Conservation (phyloP, 495 filamentous ascomycete species). For the Pyrenula massariospora region DNA sequence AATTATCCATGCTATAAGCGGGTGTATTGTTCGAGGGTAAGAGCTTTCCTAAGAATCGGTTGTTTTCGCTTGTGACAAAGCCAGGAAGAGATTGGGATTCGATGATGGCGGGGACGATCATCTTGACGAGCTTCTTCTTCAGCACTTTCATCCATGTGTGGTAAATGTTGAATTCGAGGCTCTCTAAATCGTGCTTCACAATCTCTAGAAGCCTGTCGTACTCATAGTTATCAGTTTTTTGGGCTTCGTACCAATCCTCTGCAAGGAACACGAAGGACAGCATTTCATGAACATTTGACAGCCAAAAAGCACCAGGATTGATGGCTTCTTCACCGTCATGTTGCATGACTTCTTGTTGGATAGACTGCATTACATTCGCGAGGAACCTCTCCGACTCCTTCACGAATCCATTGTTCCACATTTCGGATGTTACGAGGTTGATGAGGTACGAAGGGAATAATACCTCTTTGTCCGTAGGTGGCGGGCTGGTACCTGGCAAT, state of each 20-base stretch:
- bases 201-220: constrained; percentile 97
- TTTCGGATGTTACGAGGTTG: constrained; percentile 97
- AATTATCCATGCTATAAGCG: constrained; percentile 97
- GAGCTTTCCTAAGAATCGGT: constrained; percentile 94
- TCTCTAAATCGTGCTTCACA: constrained; percentile 97
- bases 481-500: constrained; percentile 65
- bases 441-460: constrained; percentile 97
- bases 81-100: constrained; percentile 96
- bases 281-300: constrained; percentile 99
- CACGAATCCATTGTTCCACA: constrained; percentile 99
- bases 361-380: constrained; percentile 98
- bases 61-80: constrained; percentile 97
- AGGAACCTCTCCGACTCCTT: constrained; percentile 99
- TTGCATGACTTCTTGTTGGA: constrained; percentile 98
- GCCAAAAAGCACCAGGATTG: constrained; percentile 96
- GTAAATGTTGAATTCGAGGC: constrained; percentile 99
- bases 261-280: constrained; percentile 98
- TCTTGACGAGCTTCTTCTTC: constrained; percentile 97
- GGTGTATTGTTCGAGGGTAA: constrained; percentile 77
- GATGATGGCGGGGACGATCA: constrained; percentile 99
- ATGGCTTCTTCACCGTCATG: constrained; percentile 95
- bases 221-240: constrained; percentile 98
- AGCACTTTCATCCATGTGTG: constrained; percentile 99
- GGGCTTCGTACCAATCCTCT: constrained; percentile 98
- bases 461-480: constrained; percentile 94